Conservation (phyloP, 169 alveolate genomes). For the Cardiosporidium cionae region DNA sequence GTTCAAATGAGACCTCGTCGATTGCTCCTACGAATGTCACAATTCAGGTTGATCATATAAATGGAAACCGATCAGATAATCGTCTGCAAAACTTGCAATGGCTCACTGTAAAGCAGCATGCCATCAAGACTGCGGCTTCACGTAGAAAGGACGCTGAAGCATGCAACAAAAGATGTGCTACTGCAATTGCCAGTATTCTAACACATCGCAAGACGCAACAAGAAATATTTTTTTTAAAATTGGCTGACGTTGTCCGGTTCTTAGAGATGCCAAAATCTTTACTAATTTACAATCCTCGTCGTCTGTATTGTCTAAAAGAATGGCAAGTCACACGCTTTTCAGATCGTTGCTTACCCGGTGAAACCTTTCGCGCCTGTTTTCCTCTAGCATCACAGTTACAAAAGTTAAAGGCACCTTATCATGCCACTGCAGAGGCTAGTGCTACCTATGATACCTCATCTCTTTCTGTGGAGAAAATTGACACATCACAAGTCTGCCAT, state of each 20-base stretch:
- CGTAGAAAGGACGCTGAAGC: no score
- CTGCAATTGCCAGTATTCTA: background rate
- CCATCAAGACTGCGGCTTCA: background rate
- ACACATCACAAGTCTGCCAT: no score
- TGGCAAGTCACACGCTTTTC: background rate
- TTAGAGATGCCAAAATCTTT: no score
- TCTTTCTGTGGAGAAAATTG: background rate
- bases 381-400: no score
- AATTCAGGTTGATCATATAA: slow-evolving; percentile 4
- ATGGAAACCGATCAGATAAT: background rate
- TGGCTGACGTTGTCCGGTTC: background rate
- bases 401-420: background rate
- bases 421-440: background rate
- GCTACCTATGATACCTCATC: background rate
- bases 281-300: background rate
- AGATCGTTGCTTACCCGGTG: background rate
- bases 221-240: background rate
- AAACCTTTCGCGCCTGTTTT: no score
- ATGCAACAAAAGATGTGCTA: no score
- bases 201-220: background rate
- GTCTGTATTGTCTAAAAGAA: background rate
- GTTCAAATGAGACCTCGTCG: no score
- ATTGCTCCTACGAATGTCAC: no score
- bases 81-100: background rate
- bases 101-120: background rate